Conservation (phyloP, 176 grass and related monocot genomes). For the Eleusine indica region DNA sequence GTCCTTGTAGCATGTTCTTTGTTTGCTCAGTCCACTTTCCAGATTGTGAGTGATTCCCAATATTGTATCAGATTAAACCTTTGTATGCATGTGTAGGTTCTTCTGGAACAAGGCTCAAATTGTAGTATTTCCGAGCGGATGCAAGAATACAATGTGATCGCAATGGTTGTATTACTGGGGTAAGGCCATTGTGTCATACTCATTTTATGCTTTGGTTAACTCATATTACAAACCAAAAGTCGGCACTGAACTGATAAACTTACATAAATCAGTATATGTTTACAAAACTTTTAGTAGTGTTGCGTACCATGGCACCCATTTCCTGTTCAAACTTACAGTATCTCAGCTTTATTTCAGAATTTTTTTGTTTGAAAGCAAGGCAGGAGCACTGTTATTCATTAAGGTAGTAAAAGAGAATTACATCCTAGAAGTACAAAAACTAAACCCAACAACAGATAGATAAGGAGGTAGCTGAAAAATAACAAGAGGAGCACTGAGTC, state of each 20-base stretch:
- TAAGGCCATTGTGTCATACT: constrained; percentile 30
- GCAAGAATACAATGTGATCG: constrained; percentile 85
- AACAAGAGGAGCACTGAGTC: no score
- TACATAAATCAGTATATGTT: background rate
- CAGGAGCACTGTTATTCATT: no score
- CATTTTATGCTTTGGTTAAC: constrained; percentile 14
- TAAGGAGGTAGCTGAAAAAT: no score
- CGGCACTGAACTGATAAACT: background rate
- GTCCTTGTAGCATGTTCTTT: constrained; percentile 13
- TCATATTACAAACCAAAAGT: background rate
- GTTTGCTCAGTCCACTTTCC: background rate
- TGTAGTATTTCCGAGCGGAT: constrained; percentile 60
- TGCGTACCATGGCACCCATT: background rate
- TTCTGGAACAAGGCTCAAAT: constrained; percentile 61
- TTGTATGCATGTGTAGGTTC: constrained; percentile 52
- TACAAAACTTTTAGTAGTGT: background rate
- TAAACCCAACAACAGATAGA: no score
- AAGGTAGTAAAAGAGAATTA: no score
- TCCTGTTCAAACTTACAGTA: background rate
- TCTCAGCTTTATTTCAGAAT: background rate
- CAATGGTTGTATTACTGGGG: constrained; percentile 83
- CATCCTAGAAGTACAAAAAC: no score
- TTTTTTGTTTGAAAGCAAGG: no score
- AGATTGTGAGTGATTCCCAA: background rate
- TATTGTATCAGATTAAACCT: background rate